Evolutionary conservation across 148 eudicot genomes (phyloP), one percentile per base, ranked within the genome.

Genomic region (Chenopodium formosanum): DNA sequence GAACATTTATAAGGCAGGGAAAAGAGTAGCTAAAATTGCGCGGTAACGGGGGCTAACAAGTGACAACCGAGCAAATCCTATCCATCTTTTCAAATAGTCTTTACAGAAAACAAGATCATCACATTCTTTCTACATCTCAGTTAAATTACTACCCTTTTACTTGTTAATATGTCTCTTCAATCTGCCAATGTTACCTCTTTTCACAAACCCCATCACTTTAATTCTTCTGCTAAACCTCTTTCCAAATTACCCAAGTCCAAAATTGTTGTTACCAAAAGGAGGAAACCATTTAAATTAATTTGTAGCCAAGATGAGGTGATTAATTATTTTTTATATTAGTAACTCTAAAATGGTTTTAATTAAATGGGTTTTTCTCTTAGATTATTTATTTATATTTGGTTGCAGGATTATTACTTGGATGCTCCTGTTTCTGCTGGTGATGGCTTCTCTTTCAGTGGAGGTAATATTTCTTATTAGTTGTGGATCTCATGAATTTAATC

Each of bases 361-460:
- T 76, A 25, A 22, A 10, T 65, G 34, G 27, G 50, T 20, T n/a
- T 25, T 48, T 19, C 1, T 37, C 62, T 34, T 13, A 10, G 34
- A 19, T 44, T 64, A 50, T 12, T 1, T 50, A 50, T 50, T 4
- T 47, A 20, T 23, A 73, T 73, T 16, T 25, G 19, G n/a, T 40
- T 81, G 73, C 82, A 95, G 97, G 97, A 91, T 86, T 94, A 89
- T 86, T 94, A 92, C 87, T 50, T 96, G 86, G 97, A 96, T 86
- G 99, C 99, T 80, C 95, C 95, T 79, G 95, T 82, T 78, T 90
- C 93, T 75, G 85, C 80, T 80, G 99, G 99, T 58, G 99, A 96
- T 86, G 99, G 99, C n/a, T 96, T 96, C 83, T 92, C 97, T 69
- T 96, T 96, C 75, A 92, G 95, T 80, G 99, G 99, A 89, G 99